phyloP scores from a whole-genome alignment of 805 yeast genomes.

The Candida nanaspora region DNA sequence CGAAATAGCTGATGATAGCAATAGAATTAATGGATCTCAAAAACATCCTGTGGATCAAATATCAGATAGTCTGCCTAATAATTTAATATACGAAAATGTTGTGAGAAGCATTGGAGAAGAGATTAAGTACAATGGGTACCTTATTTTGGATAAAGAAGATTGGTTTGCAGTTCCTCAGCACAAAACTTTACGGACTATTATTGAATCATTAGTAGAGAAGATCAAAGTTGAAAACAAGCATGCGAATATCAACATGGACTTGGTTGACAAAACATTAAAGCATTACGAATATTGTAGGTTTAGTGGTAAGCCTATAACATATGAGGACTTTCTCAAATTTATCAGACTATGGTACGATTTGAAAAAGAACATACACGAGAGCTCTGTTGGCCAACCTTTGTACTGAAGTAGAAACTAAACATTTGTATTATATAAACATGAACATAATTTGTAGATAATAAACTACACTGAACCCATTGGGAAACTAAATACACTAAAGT shows the following conservation, averaged over 20 bases:
- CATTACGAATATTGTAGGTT: slow-evolving; percentile 65
- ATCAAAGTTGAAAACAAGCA: not conserved
- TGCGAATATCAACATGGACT: not conserved
- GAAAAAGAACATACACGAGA: not conserved
- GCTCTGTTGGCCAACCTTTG: not conserved
- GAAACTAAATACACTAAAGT: too few species aligned
- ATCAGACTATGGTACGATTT: slow-evolving; percentile 34
- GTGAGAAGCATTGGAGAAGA: slow-evolving; percentile 55
- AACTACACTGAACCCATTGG: too few species aligned
- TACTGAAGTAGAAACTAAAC: not conserved
- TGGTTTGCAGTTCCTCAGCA: slow-evolving; percentile 27
- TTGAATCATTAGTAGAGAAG: slow-evolving; percentile 9
- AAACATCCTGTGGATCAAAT: not conserved
- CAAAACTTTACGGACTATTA: slow-evolving; percentile 34
- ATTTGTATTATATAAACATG: too few species aligned
- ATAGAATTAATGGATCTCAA: too few species aligned
- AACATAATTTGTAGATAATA: too few species aligned
- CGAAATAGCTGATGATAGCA: not conserved
- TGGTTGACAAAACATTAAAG: slow-evolving; percentile 29
- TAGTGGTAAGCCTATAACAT: slow-evolving; percentile 53
- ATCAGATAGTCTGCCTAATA: slow-evolving; percentile 16
- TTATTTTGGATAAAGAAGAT: slow-evolving; percentile 26
- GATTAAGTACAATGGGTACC: slow-evolving; percentile 39
- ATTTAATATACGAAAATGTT: slow-evolving; percentile 43
- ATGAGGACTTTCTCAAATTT: slow-evolving; percentile 52